Evolutionary conservation across 345 rosid genomes (phyloP), one percentile per base, ranked within the genome.

Genomic region (Gossypium raimondii): DNA sequence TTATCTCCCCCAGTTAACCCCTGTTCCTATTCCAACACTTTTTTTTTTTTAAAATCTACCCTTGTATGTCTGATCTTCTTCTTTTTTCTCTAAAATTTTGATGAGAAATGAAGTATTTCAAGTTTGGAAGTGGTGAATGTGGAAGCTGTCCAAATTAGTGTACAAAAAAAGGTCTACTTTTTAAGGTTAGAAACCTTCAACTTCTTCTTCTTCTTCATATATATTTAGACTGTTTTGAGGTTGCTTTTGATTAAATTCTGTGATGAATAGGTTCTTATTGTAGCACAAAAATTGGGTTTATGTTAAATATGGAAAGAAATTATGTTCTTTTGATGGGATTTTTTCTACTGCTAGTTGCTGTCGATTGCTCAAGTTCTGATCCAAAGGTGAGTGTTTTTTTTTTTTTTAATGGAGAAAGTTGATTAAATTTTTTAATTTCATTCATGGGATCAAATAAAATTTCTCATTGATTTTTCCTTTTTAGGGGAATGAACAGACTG

Each of bases 291-390:
- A 81, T 65, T 79, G 75, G 77, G 67, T 73, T 24, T 52, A 2
- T 29, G 41, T 83, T 60, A 75, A 77, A 57, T 2, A 88, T 90
- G 95, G 82, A 75, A 77, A 61, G 18, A 45, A 59, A 71, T 74
- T 74, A 70, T 22, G 79, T 76, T 69, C 63, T 81, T 18, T 43
- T 78, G 78, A 57, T 81, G 59, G 82, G 77, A 67, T 72, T 87
- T 77, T 76, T 83, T 63, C 72, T 88, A 47, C 48, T 86, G 29
- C 68, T 86, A 25, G 80, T 79, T 45, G 81, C 69, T 48, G 71
- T 75, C 73, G 79, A 65, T 51, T 74, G 57, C 72, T 81, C 83
- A 53, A 27, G 72, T 41, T 77, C 73, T 47, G 84, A 82, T 73
- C 62, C 45, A 9, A 74, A 86, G 88, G 97, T 89, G 85, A 85